Conservation (phyloP, 768 basidiomycete species). For the Amanita pallidorosea region DNA sequence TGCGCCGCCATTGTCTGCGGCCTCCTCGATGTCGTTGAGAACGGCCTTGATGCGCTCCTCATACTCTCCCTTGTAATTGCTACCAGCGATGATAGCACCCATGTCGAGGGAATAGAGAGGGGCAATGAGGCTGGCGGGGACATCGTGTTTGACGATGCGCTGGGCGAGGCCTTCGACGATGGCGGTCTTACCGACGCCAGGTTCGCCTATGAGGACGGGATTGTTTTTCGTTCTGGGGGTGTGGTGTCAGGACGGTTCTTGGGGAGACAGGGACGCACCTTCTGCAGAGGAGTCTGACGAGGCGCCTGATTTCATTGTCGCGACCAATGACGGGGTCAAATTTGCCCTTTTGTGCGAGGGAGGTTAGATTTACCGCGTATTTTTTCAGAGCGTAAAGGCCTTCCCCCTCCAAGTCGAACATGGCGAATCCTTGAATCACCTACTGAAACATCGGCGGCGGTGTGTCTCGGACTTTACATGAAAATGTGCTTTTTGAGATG, state of each 20-base stretch:
- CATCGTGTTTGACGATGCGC: slow-evolving; percentile 90
- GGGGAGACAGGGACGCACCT: too few relatives aligned
- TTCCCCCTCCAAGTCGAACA: slow-evolving; percentile 61
- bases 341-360: too few relatives aligned
- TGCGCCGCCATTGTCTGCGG: slow-evolving; percentile 59
- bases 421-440: too few relatives aligned
- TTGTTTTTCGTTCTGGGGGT: too few relatives aligned
- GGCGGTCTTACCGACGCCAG: slow-evolving; percentile 94
- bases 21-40: slow-evolving; percentile 88
- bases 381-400: slow-evolving; percentile 91
- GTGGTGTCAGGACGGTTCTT: too few relatives aligned
- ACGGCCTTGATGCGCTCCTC: slow-evolving; percentile 91
- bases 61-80: too few relatives aligned
- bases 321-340: slow-evolving; percentile 87
- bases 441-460: too few relatives aligned
- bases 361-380: slow-evolving; percentile 79
- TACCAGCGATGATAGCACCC: too few relatives aligned
- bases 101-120: too few relatives aligned
- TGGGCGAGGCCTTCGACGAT: slow-evolving; percentile 95
- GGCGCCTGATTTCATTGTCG: slow-evolving; percentile 67
- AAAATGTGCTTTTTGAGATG: too few relatives aligned
- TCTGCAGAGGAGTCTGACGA: slow-evolving; percentile 69
- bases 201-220: too few relatives aligned
- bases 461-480: too few relatives aligned
- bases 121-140: slow-evolving; percentile 65